These are phyloP conservation scores for Leucocoprinus leucothites DNA, from an alignment of 768 basidiomycete genomes.

Conservation along the genomic window DNA sequence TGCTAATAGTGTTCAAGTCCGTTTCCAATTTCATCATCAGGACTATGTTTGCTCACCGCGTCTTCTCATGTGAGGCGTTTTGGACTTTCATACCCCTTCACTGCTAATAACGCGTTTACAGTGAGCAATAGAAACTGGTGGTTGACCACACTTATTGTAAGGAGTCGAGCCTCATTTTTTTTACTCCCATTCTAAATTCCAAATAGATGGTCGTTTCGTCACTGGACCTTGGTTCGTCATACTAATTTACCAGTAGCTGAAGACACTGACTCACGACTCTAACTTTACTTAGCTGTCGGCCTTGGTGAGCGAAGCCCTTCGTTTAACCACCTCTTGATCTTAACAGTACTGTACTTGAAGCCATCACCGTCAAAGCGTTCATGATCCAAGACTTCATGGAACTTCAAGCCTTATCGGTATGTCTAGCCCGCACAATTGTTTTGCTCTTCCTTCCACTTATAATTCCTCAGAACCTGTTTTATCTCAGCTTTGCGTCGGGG, in stretches of 20 bases:
- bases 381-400: slow-evolving; percentile 31
- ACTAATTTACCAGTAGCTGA: background rate
- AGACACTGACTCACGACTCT: slow-evolving; percentile 1
- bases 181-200: background rate
- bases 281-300: background rate
- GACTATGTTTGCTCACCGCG: slow-evolving; percentile 46
- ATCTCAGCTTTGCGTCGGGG: slow-evolving; percentile 47
- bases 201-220: slow-evolving; percentile 33
- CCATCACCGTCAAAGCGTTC: slow-evolving; percentile 3
- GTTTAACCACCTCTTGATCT: background rate
- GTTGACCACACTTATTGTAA: slow-evolving; percentile 44
- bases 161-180: slow-evolving; percentile 14
- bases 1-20: slow-evolving; percentile 29
- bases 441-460: background rate
- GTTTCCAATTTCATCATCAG: slow-evolving; percentile 50
- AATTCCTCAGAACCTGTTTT: slow-evolving; percentile 40
- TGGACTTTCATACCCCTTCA: background rate
- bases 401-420: slow-evolving; percentile 36
- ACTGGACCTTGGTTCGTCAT: slow-evolving; percentile 34
- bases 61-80: slow-evolving; percentile 44
- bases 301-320: background rate
- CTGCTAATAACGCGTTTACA: slow-evolving; percentile 14
- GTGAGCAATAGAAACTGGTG: slow-evolving; percentile 44
- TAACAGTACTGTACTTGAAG: background rate
- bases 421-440: slow-evolving; percentile 9